Evolutionary conservation across 306 rosid species (phyloP), one percentile per base, ranked within the genome.

Genomic region (Fagus crenata): DNA sequence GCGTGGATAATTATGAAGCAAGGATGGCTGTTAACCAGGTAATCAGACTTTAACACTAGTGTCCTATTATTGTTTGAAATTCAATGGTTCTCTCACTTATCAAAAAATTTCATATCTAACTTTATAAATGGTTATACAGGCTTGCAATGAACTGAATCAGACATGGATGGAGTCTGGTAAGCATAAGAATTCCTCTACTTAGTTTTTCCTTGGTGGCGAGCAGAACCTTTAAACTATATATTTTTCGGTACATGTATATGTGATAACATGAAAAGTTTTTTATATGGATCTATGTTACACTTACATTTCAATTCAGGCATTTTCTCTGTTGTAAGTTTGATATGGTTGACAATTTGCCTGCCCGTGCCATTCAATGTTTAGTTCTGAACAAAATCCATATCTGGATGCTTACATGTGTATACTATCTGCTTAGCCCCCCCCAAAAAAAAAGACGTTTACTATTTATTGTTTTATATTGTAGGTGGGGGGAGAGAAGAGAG

Each of bases 1-100:
- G 99, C 60, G 99, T 95, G 51, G 99, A 95, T 86, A 95, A 95
- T 81, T 95, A 95, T 78, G 99, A 95, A 92, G 99, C 99, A 71
- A 87, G 99, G 86, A 95, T 95, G 99, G 97, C 93, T 80, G 97
- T 95, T 80, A 95, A 95, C 82, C 99, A 95, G 98, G 98, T 90
- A 85, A 53, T 77, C 51, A 58, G 46, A 56, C 53, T 69, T 60
- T 54, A 61, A 63, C 36, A 36, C 32, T 37, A 28, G 56, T 1
- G n/a, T 79, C 42, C 32, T 75, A 43, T 53, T 32, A 31, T 36
- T 51, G 49, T 37, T 39, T 65, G 71, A 65, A 65, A 39, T 7
- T 37, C 49, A 65, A 17, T 17, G 49, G 7, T 6, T 17, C 49
- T 17, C 46, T 64, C 43, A 35, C 46, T 64, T 43, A 22, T 5